Evolutionary conservation across 164 flowering plant species (phyloP), one percentile per base, ranked within the genome.

Genomic region (Magnolia officinalis): DNA sequence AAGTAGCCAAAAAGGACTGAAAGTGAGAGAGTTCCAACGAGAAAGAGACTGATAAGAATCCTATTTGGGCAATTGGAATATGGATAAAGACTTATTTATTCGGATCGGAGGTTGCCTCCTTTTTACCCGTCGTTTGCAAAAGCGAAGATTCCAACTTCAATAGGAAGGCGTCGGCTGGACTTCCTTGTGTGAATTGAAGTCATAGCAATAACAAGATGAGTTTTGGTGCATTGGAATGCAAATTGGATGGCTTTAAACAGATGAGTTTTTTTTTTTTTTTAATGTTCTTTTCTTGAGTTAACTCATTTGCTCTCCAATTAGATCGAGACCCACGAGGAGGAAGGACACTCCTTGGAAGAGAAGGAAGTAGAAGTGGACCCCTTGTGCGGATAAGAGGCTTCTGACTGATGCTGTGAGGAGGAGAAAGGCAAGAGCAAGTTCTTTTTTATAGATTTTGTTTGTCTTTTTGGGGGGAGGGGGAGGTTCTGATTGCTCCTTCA

Each of bases 321-420:
- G 85, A 81, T 93, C 98, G 68, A 93, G 92, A 64, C 98, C 98
- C 71, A 93, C 96, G 16, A 92, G 89, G 26, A 91, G 93, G 77
- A 91, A 93, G 6, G 96, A 80, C 31, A 90, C 79, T 2, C 98
- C 98, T 84, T 93, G 98, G 78, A 93, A 93, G 64, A 93, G 90
- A 45, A 93, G 81, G 87, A 90, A 93, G 81, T 93, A 93, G 84
- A 93, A 93, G 71, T 93, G 96, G 21, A 93, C 82, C 74, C 98
- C 98, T 74, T 93, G 96, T 0, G 93, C 91, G 0, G 98, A 77
- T 71, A 93, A 77, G 23, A 91, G 81, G 79, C 98, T 93, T 72
- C 96, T 86, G 6, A 85, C 84, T 0, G 98, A 77, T 29, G 98
- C 96, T 8, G 92, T 90, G 69, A 93, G 92, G 52, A 93, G 83